Percentiles rank a stretch among this genome's conserved stretches.
Conservation (phyloP, 2,329 filamentous ascomycete genomes). For the Metarhizium robertsii region DNA sequence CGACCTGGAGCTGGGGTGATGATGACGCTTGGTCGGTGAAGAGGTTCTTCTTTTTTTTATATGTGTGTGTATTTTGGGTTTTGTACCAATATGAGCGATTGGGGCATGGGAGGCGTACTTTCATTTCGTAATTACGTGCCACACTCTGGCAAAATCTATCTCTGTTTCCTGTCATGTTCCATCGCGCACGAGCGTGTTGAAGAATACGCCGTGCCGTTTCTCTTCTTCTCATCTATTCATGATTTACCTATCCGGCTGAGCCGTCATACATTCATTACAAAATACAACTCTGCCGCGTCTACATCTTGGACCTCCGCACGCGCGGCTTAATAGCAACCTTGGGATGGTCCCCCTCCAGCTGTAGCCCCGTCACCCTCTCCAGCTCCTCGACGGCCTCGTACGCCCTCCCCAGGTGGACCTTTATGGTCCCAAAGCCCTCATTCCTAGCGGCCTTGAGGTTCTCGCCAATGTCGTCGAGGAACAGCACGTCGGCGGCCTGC, state of each 20-base stretch:
- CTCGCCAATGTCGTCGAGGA: conserved; percentile 89
- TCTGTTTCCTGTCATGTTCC: too few relatives aligned
- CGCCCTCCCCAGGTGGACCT: conserved; percentile 69
- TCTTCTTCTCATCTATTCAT: too few relatives aligned
- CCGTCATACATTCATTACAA: too few relatives aligned
- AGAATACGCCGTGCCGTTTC: too few relatives aligned
- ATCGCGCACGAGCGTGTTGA: too few relatives aligned
- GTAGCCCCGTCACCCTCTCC: conserved; percentile 64
- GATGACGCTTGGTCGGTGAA: too few relatives aligned
- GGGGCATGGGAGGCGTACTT: neutral
- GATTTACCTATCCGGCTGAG: too few relatives aligned
- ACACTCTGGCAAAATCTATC: neutral
- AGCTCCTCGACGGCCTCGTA: conserved; percentile 75
- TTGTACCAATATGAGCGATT: neutral
- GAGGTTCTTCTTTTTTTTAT: too few relatives aligned
- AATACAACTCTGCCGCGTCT: neutral
- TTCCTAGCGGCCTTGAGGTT: conserved; percentile 75
- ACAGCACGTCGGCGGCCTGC: conserved; percentile 61
- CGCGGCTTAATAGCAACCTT: conserved; percentile 35
- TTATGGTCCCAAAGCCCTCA: conserved; percentile 72
- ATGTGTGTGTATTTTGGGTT: too few relatives aligned
- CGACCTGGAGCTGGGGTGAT: conserved; percentile 1
- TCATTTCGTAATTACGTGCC: neutral
- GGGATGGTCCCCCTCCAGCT: conserved; percentile 46
- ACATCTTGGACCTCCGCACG: conserved; percentile 27